phyloP scores from a whole-genome alignment of 352 stramenopile genomes.

The Pythium aphanidermatum region DNA sequence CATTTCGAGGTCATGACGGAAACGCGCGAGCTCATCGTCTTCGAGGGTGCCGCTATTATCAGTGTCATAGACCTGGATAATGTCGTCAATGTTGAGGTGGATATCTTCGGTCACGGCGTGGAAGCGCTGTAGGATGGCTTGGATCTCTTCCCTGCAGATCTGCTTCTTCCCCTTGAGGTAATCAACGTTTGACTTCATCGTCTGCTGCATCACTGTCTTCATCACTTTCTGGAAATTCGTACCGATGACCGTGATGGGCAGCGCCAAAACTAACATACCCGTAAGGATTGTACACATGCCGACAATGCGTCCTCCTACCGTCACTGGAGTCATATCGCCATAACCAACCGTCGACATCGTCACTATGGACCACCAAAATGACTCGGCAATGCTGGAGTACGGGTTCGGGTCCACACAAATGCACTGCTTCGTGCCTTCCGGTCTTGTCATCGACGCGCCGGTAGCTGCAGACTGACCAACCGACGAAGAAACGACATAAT shows the following conservation, averaged over 20 bases:
- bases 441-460: neutral
- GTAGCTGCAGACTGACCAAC: constrained; percentile 24
- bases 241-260: constrained; percentile 89
- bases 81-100: constrained; percentile 65
- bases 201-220: constrained; percentile 72
- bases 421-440: constrained; percentile 18
- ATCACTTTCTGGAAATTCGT: constrained; percentile 85
- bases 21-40: constrained; percentile 64
- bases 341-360: constrained; percentile 91
- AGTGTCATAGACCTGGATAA: constrained; percentile 76
- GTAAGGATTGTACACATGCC: constrained; percentile 66
- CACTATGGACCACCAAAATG: constrained; percentile 89
- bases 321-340: constrained; percentile 82
- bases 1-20: constrained; percentile 63
- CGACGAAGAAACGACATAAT: constrained; percentile 9
- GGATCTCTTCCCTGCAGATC: constrained; percentile 66
- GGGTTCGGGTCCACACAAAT: constrained; percentile 72
- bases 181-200: constrained; percentile 75
- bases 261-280: constrained; percentile 82
- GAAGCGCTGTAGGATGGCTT: constrained; percentile 62
- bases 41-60: constrained; percentile 75
- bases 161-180: constrained; percentile 68
- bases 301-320: constrained; percentile 60
- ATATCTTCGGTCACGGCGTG: constrained; percentile 71
- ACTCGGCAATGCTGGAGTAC: constrained; percentile 72